Conservation (phyloP, 352 stramenopile species). For the Phytopythium cucurbitacearum region DNA sequence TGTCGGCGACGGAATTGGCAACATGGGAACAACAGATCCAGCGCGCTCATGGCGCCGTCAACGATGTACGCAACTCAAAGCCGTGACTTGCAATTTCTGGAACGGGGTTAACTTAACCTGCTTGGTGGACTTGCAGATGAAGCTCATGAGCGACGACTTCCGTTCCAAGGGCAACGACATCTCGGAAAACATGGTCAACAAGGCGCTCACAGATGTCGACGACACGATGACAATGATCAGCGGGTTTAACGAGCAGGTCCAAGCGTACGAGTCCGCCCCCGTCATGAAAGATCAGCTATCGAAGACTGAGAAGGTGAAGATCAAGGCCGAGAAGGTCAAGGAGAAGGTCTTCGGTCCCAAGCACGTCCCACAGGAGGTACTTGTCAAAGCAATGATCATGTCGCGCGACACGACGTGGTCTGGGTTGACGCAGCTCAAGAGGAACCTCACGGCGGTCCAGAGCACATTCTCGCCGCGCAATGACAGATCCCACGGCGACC, state of each 20-base stretch:
- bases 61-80: neutral
- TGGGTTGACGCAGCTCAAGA: too few species aligned
- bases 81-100: neutral
- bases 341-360: neutral
- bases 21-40: constrained; percentile 8
- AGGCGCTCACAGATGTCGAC: constrained; percentile 27
- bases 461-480: too few species aligned
- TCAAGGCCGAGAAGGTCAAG: constrained; percentile 9
- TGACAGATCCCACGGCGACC: neutral
- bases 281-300: constrained; percentile 12
- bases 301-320: constrained; percentile 4
- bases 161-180: constrained; percentile 13
- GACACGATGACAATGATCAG: constrained; percentile 22
- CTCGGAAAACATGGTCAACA: constrained; percentile 13
- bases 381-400: too few species aligned
- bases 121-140: constrained; percentile 16
- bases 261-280: constrained; percentile 3
- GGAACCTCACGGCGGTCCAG: too few species aligned
- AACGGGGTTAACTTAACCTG: neutral
- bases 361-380: too few species aligned
- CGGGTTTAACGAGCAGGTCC: constrained; percentile 15
- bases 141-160: constrained; percentile 15
- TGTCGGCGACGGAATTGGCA: neutral
- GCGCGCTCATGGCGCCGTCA: neutral
- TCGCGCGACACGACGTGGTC: too few species aligned